These are phyloP conservation scores for Acephala macrosclerotiorum DNA, from an alignment of 2,329 filamentous ascomycete genomes.

Conservation along the genomic window DNA sequence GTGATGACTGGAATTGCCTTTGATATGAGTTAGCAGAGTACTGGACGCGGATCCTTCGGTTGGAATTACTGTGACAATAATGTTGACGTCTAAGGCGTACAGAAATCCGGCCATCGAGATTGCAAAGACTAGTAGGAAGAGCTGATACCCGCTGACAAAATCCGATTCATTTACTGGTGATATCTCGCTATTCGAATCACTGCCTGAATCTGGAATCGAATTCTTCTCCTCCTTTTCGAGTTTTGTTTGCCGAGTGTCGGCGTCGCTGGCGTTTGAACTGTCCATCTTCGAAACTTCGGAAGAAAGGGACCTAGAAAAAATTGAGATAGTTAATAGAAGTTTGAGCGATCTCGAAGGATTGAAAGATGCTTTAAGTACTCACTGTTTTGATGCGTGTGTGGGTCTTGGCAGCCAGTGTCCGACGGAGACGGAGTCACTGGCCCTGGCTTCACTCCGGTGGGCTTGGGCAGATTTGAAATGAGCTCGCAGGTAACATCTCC, in stretches of 20 bases:
- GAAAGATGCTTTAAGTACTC: background rate
- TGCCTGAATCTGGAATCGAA: background rate
- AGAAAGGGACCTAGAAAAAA: background rate
- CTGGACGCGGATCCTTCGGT: background rate
- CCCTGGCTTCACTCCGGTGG: background rate
- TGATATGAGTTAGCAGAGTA: background rate
- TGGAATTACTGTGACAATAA: constrained; percentile 23
- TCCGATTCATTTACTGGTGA: constrained; percentile 1
- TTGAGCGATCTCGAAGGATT: background rate
- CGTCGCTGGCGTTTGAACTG: background rate
- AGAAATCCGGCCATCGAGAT: constrained; percentile 23
- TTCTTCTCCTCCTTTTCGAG: constrained; percentile 1
- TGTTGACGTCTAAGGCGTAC: constrained; percentile 20
- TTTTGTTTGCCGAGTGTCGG: background rate
- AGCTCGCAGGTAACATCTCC: background rate
- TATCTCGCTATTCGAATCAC: background rate
- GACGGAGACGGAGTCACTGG: background rate
- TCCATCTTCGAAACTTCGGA: background rate
- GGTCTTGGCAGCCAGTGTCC: background rate
- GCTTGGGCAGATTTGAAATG: background rate
- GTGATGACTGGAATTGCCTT: constrained; percentile 15
- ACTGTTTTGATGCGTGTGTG: background rate
- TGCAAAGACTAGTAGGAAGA: constrained; percentile 17
- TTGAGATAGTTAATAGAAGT: background rate
- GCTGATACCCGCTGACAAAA: constrained; percentile 12